These are phyloP conservation scores for Carex scoparia DNA, from an alignment of 176 grass and related monocot genomes.

Conservation along the genomic window DNA sequence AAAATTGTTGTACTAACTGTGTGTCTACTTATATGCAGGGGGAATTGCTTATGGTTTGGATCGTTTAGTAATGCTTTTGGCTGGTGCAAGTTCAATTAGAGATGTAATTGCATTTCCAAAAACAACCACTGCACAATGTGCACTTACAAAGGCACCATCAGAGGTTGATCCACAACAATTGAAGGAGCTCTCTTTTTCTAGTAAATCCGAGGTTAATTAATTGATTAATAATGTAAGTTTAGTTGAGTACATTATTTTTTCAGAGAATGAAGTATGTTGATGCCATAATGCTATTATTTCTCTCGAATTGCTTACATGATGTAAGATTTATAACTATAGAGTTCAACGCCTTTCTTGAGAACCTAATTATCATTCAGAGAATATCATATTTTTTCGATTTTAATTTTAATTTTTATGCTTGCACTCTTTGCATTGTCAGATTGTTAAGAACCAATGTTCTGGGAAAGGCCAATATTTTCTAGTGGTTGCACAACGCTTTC, in stretches of 20 bases:
- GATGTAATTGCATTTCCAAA: conserved; percentile 97
- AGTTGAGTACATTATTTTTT: too few relatives aligned
- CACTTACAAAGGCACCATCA: conserved; percentile 80
- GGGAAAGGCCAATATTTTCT: neutral
- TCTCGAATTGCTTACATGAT: neutral
- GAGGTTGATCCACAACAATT: conserved; percentile 67
- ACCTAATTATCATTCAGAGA: neutral
- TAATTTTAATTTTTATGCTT: neutral
- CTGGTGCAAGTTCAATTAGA: conserved; percentile 65
- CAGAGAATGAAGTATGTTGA: too few relatives aligned
- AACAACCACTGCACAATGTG: conserved; percentile 86
- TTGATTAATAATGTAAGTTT: neutral
- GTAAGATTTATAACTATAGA: neutral
- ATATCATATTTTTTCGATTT: neutral
- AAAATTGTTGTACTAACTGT: neutral
- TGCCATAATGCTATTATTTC: neutral
- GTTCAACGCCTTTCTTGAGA: neutral
- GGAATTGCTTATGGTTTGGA: conserved; percentile 97
- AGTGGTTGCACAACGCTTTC: neutral
- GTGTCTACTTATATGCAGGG: conserved; percentile 33
- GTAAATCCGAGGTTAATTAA: neutral
- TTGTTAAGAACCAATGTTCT: neutral
- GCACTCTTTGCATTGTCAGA: neutral
- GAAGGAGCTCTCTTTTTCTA: conserved; percentile 58
- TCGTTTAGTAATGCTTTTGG: conserved; percentile 92